Percentiles rank a stretch among this genome's conserved stretches.
phyloP scores from a whole-genome alignment of 139 green algal genomes.

The Chlamydomonas incerta region DNA sequence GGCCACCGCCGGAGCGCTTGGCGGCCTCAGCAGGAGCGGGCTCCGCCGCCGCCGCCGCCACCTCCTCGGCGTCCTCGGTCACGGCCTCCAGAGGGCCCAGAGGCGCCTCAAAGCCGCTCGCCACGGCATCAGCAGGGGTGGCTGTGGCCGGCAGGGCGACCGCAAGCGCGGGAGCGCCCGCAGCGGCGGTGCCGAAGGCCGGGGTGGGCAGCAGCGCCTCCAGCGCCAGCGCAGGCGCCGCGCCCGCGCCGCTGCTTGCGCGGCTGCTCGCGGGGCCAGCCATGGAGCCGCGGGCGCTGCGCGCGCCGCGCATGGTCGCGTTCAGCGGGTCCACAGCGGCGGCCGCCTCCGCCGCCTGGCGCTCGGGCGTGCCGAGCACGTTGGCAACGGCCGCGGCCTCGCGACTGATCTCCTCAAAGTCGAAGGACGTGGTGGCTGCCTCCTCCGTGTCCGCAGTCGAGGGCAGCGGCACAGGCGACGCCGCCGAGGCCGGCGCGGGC shows the following conservation, averaged over 20 bases:
- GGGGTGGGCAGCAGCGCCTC: neutral
- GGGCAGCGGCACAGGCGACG: neutral
- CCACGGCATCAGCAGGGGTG: neutral
- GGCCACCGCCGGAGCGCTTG: neutral
- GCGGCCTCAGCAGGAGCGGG: neutral
- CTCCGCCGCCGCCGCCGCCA: too few relatives aligned
- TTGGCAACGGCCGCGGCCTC: slow-evolving; percentile 13
- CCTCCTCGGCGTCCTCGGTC: neutral
- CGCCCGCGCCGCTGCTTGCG: neutral
- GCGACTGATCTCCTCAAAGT: slow-evolving; percentile 35
- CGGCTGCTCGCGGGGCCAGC: neutral
- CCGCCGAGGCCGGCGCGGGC: neutral
- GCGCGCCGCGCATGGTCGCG: neutral
- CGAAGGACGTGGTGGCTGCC: neutral
- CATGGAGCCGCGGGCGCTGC: neutral
- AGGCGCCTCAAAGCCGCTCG: neutral
- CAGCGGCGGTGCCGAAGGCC: neutral
- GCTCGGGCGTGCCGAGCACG: neutral
- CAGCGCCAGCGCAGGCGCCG: neutral
- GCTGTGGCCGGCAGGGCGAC: neutral
- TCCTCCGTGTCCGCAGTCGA: neutral
- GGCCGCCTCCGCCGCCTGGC: neutral
- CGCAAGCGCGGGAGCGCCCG: neutral
- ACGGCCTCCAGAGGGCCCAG: neutral
- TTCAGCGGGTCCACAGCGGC: neutral